phyloP scores from a whole-genome alignment of 805 yeast genomes.

The Yamadazyma philogaea region DNA sequence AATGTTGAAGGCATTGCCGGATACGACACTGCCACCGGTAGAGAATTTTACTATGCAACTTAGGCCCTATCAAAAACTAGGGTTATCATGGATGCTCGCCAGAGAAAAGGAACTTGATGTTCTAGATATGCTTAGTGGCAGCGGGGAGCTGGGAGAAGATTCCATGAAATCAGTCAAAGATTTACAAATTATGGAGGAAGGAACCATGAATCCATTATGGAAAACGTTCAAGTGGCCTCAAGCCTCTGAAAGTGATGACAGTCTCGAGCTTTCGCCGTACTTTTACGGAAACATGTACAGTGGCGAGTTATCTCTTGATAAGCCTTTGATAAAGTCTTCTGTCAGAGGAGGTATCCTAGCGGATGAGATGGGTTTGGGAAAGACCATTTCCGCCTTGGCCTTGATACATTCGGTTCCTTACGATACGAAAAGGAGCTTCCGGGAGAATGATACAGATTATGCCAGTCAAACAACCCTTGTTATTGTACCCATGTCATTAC shows the following conservation, averaged over 20 bases:
- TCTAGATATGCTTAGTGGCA: constrained; percentile 31
- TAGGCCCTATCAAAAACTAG: constrained; percentile 79
- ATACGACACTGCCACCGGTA: constrained; percentile 50
- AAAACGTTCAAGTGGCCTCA: constrained; percentile 74
- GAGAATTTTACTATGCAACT: constrained; percentile 54
- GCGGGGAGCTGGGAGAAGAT: constrained; percentile 16
- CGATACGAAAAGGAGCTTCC: constrained; percentile 31
- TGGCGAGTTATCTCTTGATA: constrained; percentile 70
- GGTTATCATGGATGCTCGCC: constrained; percentile 85
- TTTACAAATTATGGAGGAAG: constrained; percentile 35
- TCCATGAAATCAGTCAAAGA: constrained; percentile 4
- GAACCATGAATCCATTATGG: constrained; percentile 83
- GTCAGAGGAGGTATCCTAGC: constrained; percentile 86
- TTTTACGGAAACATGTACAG: constrained; percentile 79
- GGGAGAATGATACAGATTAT: constrained; percentile 31
- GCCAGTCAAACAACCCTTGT: constrained; percentile 74
- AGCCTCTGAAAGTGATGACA: not conserved
- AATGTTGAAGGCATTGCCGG: constrained; percentile 56
- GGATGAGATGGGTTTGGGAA: constrained; percentile 97
- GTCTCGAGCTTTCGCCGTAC: constrained; percentile 13
- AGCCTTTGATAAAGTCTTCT: constrained; percentile 60
- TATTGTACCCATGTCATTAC: constrained; percentile 84
- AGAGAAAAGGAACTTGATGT: constrained; percentile 63
- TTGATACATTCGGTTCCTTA: constrained; percentile 63
- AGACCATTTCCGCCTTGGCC: constrained; percentile 80